Percentiles rank a stretch among this genome's conserved stretches.
These are phyloP conservation scores for Pyrenophora graminea DNA, from an alignment of 2,329 filamentous ascomycete species.

Conservation along the genomic window DNA sequence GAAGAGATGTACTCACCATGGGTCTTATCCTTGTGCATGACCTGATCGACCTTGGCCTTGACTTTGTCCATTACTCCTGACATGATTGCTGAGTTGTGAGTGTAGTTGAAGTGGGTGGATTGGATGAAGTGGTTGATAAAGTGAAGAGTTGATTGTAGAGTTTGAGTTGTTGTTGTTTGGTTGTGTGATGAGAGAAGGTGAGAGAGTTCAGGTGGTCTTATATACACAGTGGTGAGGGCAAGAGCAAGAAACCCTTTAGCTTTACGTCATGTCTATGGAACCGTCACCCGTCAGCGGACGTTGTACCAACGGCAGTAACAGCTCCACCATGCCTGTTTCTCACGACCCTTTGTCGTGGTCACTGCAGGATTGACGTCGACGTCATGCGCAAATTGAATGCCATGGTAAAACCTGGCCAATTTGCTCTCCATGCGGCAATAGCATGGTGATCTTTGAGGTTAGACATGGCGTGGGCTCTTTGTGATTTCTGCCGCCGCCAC, in stretches of 20 bases:
- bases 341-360: conserved; percentile 2
- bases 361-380: conserved; percentile 3
- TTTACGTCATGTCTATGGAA: conserved; percentile 27
- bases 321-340: conserved; percentile 24
- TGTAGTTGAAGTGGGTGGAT: not conserved
- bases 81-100: conserved; percentile 28
- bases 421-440: conserved; percentile 5
- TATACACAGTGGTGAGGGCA: conserved; percentile 12
- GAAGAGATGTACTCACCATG: conserved; percentile 18
- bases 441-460: conserved; percentile 8
- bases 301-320: conserved; percentile 19
- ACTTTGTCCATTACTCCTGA: conserved; percentile 42
- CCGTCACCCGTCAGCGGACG: conserved; percentile 26
- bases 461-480: conserved; percentile 11
- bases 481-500: conserved; percentile 16
- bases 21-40: conserved; percentile 44
- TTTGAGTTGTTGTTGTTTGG: conserved; percentile 2
- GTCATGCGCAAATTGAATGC: conserved; percentile 16
- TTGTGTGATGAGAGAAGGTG: conserved; percentile 12
- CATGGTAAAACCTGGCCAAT: not conserved
- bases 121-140: not conserved
- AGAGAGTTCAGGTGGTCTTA: conserved; percentile 20
- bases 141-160: not conserved
- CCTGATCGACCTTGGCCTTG: conserved; percentile 46
- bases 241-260: conserved; percentile 14